phyloP scores from a whole-genome alignment of 441 rosid species.

The Manihot esculenta region DNA sequence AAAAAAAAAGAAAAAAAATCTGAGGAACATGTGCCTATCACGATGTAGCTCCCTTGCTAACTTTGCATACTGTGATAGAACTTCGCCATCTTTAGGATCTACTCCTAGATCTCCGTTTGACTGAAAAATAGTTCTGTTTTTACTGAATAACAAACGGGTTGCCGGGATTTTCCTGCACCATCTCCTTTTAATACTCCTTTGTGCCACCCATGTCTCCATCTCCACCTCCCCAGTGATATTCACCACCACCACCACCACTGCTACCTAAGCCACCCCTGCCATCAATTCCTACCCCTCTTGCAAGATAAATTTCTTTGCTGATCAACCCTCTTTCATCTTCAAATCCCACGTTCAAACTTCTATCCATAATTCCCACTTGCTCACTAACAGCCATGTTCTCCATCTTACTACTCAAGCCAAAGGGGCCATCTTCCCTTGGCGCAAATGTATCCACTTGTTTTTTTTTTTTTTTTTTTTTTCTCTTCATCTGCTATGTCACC shows the following conservation, averaged over 20 bases:
- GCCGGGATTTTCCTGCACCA: slow-evolving; percentile 56
- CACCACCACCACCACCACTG: slow-evolving; percentile 19
- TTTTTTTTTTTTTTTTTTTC: neutral
- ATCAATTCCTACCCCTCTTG: slow-evolving; percentile 44
- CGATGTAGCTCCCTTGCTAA: slow-evolving; percentile 47
- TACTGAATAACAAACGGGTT: slow-evolving; percentile 36
- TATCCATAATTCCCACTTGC: slow-evolving; percentile 12
- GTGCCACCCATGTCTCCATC: slow-evolving; percentile 35
- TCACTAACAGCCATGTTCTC: slow-evolving; percentile 15
- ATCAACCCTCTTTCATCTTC: slow-evolving; percentile 15
- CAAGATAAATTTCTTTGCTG: slow-evolving; percentile 37
- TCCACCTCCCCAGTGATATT: slow-evolving; percentile 31
- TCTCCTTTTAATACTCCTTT: slow-evolving; percentile 50
- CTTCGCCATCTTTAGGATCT: slow-evolving; percentile 59
- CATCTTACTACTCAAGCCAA: slow-evolving; percentile 10
- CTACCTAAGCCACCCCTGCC: slow-evolving; percentile 13
- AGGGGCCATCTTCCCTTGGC: neutral
- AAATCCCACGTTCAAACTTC: slow-evolving; percentile 18
- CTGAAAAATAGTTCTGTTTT: slow-evolving; percentile 27
- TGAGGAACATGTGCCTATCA: no score
- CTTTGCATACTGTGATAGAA: slow-evolving; percentile 51
- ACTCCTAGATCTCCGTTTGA: slow-evolving; percentile 40
- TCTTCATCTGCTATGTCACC: slow-evolving; percentile 21
- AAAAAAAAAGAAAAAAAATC: no score
- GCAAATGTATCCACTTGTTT: no score